A percentile compares a stretch with the other conserved stretches of the same genome.
Conservation (phyloP, 2,329 filamentous ascomycete species). For the Monilinia fructigena region DNA sequence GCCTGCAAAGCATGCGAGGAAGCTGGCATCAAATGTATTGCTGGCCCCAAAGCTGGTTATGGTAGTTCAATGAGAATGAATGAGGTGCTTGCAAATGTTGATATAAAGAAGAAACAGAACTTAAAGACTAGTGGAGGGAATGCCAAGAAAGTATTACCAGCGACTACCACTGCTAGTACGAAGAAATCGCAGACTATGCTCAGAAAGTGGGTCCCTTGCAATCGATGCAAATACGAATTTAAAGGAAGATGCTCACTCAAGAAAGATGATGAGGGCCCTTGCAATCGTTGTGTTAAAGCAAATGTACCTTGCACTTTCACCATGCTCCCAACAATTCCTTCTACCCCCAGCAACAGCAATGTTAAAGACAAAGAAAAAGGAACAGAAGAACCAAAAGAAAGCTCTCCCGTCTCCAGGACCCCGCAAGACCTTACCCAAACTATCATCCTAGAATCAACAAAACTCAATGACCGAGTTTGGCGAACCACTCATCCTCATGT, state of each 20-base stretch:
- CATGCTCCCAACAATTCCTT: not conserved
- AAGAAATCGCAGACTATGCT: slow-evolving; percentile 3
- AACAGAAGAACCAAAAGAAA: not conserved
- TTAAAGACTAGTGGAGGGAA: not conserved
- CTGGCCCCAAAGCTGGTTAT: slow-evolving; percentile 23
- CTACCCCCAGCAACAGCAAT: not conserved
- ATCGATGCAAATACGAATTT: slow-evolving; percentile 27
- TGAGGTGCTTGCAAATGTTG: not conserved
- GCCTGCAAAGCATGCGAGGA: slow-evolving; percentile 32
- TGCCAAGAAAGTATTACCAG: not conserved
- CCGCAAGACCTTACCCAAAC: slow-evolving; percentile 15
- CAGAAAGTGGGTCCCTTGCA: slow-evolving; percentile 28
- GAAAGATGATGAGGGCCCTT: slow-evolving; percentile 30
- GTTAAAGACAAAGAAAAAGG: not conserved
- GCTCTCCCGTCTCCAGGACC: not conserved
- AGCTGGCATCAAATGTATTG: slow-evolving; percentile 27
- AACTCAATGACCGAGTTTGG: slow-evolving; percentile 10
- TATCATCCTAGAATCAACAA: slow-evolving; percentile 14
- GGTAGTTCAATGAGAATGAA: slow-evolving; percentile 4
- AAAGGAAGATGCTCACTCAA: slow-evolving; percentile 27
- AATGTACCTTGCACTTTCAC: slow-evolving; percentile 29
- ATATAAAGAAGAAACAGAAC: not conserved
- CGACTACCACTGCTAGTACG: not conserved
- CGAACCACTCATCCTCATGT: not conserved
- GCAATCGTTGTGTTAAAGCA: slow-evolving; percentile 26